These are phyloP conservation scores for Geoglossum glabrum DNA, from an alignment of 495 filamentous ascomycete genomes.

Conservation along the genomic window DNA sequence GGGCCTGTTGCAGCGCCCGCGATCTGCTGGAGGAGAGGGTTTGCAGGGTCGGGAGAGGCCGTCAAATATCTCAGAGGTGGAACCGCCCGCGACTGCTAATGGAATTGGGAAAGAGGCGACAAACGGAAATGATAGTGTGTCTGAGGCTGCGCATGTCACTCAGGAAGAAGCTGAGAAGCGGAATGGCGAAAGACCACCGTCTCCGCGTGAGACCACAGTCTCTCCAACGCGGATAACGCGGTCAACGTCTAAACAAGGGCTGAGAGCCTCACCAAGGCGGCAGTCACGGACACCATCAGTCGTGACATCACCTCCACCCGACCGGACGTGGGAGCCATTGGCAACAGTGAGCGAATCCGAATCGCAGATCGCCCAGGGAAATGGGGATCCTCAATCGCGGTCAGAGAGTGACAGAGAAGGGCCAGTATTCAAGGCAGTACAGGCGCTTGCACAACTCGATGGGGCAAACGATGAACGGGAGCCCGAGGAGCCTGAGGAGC, in stretches of 20 bases:
- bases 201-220: neutral
- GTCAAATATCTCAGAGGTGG: neutral
- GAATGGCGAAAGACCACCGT: neutral
- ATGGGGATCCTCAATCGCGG: neutral
- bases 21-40: neutral
- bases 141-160: neutral
- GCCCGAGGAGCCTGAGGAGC: slow-evolving; percentile 34
- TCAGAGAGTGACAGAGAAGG: neutral
- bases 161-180: neutral
- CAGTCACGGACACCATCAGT: neutral
- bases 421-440: neutral
- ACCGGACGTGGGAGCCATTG: neutral
- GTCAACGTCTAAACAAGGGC: neutral
- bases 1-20: slow-evolving; percentile 27
- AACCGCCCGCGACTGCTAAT: neutral
- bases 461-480: neutral
- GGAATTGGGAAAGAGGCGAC: neutral
- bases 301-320: neutral
- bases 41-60: neutral
- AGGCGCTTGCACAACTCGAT: neutral
- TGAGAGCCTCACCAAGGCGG: neutral
- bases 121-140: neutral
- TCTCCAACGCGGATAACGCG: neutral
- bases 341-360: neutral
- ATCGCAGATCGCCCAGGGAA: neutral